Base-by-base conservation (phyloP, 805 yeast species). In the Kregervanrija fluxuum region DNA sequence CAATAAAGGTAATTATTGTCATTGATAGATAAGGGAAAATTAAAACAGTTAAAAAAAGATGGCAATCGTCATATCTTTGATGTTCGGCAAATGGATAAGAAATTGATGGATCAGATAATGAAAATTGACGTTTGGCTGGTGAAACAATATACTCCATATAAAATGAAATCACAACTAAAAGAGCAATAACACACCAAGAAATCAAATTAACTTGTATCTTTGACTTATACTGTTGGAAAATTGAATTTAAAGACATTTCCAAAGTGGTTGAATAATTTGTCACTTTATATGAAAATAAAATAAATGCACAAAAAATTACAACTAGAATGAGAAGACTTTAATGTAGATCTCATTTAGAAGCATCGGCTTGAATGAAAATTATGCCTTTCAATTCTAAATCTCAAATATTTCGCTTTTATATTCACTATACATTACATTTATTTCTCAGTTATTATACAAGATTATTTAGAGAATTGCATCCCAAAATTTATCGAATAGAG, bases 111-210 rank as follows among this genome's bases (percentile, higher is more conserved):
- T 75, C 77, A 38, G 56, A 55, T 17, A 72, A 41, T 43, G 56
- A 59, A 52, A 75, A 74, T 45, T 67, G 71, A 43, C 80, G 55
- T 50, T 69, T 65, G 52, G 75, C 74, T 9, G 80, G 78, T 38
- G 55, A 47, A 12, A 68, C 37, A 32, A 48, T 38, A 15, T 33
- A n/a, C 35, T 61, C 64, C 55, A 57, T 45, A 31, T 50, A 54
- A 8, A 31, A 11, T 3, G 54, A 43, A 1, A 35, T 6, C 10
- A 30, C 10, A 4, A 43, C 33, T 10, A 44, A 13, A 10, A n/a
- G n/a, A 2, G 33, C 5, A 33, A 42, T 42, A 3, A 43, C 13
- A 3, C 12, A 13, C 52, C 53, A 49, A 14, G 39, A 36, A 3
- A 46, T 8, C 5, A 44, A 3, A 31, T 48, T 50, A 5, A 38